These are phyloP conservation scores for Penicillium fuscoglaucum DNA, from an alignment of 2,329 filamentous ascomycete genomes.

Conservation along the genomic window DNA sequence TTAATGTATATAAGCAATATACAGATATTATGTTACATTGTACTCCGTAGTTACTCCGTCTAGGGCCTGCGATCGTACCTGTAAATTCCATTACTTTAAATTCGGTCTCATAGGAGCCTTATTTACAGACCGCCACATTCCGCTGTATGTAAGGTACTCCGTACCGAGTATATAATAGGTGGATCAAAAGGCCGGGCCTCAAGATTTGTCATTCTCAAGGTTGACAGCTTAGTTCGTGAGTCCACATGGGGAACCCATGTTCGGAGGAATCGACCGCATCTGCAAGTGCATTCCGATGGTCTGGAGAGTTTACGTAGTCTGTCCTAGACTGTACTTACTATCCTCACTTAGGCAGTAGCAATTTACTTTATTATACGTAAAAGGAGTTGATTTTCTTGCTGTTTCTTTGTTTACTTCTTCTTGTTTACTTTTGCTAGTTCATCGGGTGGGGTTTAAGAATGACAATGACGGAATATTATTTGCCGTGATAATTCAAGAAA, in stretches of 20 bases:
- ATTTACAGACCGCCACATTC: constrained; percentile 11
- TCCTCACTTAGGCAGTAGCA: background rate
- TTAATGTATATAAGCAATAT: background rate
- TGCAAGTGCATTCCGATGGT: background rate
- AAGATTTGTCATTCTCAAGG: constrained; percentile 22
- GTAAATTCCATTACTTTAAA: background rate
- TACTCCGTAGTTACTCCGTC: background rate
- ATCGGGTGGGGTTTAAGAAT: background rate
- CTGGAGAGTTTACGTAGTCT: background rate
- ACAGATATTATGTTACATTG: background rate
- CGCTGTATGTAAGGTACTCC: background rate
- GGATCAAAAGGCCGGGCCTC: constrained; percentile 10
- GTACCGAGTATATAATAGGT: background rate
- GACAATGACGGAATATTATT: background rate
- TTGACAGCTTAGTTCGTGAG: background rate
- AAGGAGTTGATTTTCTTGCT: background rate
- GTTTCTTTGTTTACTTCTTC: background rate
- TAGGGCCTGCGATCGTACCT: background rate
- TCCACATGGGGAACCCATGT: constrained; percentile 10
- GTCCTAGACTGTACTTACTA: background rate
- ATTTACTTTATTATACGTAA: background rate
- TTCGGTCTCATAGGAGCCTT: background rate
- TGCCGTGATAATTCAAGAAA: background rate
- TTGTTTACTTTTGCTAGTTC: background rate
- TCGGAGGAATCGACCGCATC: constrained; percentile 2